A percentile compares a stretch with the other conserved stretches of the same genome.
phyloP scores from a whole-genome alignment of 495 filamentous ascomycete genomes.

The Aspergillus steynii region DNA sequence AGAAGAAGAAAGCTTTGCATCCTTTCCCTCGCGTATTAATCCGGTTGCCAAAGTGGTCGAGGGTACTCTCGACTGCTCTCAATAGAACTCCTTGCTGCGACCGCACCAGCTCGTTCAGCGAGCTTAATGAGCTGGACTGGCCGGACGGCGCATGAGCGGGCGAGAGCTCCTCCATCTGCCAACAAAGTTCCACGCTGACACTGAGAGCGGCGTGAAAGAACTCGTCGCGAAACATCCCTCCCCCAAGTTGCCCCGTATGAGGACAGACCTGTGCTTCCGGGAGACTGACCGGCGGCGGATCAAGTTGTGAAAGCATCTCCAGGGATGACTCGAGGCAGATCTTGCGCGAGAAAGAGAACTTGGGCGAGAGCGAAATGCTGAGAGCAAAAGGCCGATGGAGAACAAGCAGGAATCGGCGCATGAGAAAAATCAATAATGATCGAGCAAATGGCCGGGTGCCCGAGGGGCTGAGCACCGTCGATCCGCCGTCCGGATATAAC shows the following conservation, averaged over 20 bases:
- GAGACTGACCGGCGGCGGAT: slow-evolving; percentile 21
- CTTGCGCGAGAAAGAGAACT: slow-evolving; percentile 59
- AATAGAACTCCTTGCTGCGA: slow-evolving; percentile 42
- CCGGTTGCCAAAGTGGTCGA: slow-evolving; percentile 34
- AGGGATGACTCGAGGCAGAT: slow-evolving; percentile 51
- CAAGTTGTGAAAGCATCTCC: slow-evolving; percentile 48
- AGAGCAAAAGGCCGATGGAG: slow-evolving; percentile 55
- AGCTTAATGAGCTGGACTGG: slow-evolving; percentile 15
- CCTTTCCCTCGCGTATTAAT: slow-evolving; percentile 32
- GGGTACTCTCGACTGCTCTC: slow-evolving; percentile 33
- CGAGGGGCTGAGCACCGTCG: slow-evolving; percentile 20
- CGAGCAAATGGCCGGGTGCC: slow-evolving; percentile 35
- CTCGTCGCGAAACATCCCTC: slow-evolving; percentile 42
- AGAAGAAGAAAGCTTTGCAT: slow-evolving; percentile 38
- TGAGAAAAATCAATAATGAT: slow-evolving; percentile 40
- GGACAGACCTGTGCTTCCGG: slow-evolving; percentile 22
- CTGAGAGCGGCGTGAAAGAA: slow-evolving; percentile 40
- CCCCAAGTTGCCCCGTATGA: slow-evolving; percentile 35
- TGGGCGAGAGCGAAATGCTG: slow-evolving; percentile 46
- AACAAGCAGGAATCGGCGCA: slow-evolving; percentile 53
- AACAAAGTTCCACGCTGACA: slow-evolving; percentile 38
- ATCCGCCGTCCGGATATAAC: slow-evolving; percentile 27
- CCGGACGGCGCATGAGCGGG: slow-evolving; percentile 3
- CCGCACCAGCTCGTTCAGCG: slow-evolving; percentile 37
- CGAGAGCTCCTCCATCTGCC: slow-evolving; percentile 32